Evolutionary conservation across 441 rosid genomes (phyloP).

Genomic region (Macaranga tanarius): DNA sequence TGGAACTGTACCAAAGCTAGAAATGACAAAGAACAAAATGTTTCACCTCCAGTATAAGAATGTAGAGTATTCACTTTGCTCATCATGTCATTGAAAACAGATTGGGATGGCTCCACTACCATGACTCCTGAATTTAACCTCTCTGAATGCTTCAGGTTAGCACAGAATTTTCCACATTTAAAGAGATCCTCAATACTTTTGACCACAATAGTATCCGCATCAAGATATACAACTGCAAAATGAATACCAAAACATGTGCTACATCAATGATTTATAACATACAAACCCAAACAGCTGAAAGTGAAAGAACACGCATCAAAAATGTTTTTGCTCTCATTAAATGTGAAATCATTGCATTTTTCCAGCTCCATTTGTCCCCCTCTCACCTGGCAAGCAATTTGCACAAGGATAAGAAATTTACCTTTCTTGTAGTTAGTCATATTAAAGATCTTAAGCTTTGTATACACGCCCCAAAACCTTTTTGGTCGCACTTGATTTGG

Average conservation of each 20-base stretch:
- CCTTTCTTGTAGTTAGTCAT: constrained; percentile 86
- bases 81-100: constrained; percentile 79
- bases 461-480: constrained; percentile 95
- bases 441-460: constrained; percentile 85
- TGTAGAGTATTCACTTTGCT: constrained; percentile 70
- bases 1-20: not conserved
- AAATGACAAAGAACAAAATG: constrained; percentile 1
- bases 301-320: not conserved
- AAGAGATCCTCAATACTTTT: constrained; percentile 88
- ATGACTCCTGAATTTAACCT: constrained; percentile 91
- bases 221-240: constrained; percentile 82
- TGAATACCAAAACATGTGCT: constrained; percentile 1
- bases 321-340: not conserved
- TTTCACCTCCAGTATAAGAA: constrained; percentile 83
- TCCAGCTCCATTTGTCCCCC: not conserved
- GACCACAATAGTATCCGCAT: constrained; percentile 97
- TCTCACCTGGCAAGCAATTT: not conserved
- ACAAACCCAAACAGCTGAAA: not conserved
- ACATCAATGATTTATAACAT: not conserved
- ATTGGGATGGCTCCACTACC: constrained; percentile 90
- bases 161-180: constrained; percentile 78
- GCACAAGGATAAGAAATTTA: constrained; percentile 10
- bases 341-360: not conserved
- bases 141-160: constrained; percentile 95
- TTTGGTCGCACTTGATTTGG: constrained; percentile 85